Percentiles rank a stretch among this genome's conserved stretches.
phyloP scores from a whole-genome alignment of 768 basidiomycete species.

The Leucogyrophana mollusca region DNA sequence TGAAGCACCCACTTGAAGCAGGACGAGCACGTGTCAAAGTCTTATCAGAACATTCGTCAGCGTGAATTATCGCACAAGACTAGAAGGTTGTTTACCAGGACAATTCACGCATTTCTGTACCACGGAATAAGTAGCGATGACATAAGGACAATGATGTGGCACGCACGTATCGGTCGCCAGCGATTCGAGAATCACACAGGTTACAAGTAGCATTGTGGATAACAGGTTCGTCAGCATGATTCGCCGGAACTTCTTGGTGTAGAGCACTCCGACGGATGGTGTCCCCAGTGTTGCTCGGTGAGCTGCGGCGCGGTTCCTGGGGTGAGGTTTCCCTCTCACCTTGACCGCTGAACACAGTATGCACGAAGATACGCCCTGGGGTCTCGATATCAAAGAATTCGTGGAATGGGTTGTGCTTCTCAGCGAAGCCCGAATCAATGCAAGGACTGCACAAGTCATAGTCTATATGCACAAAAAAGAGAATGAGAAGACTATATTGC shows the following conservation, averaged over 20 bases:
- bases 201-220: conserved; percentile 72
- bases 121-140: conserved; percentile 2
- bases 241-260: too few relatives aligned
- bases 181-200: conserved; percentile 70
- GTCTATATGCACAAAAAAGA: conserved; percentile 38
- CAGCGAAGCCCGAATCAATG: conserved; percentile 45
- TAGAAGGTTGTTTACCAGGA: too few relatives aligned
- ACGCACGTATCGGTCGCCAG: conserved; percentile 72
- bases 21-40: conserved; percentile 72
- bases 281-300: background rate
- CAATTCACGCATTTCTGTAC: conserved; percentile 78
- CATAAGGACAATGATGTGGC: conserved; percentile 1
- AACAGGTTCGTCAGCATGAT: conserved; percentile 23
- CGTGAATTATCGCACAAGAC: too few relatives aligned
- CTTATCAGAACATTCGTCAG: conserved; percentile 25
- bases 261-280: too few relatives aligned
- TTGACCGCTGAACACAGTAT: conserved; percentile 51
- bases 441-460: conserved; percentile 72
- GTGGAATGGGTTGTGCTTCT: conserved; percentile 60
- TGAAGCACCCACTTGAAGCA: conserved; percentile 61
- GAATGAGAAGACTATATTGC: background rate
- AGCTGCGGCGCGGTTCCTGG: conserved; percentile 11
- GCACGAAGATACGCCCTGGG: conserved; percentile 64
- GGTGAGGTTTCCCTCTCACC: conserved; percentile 26
- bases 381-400: conserved; percentile 69